Conservation (phyloP, 1,284 basidiomycete species). For the Ceratobasidium sp. region DNA sequence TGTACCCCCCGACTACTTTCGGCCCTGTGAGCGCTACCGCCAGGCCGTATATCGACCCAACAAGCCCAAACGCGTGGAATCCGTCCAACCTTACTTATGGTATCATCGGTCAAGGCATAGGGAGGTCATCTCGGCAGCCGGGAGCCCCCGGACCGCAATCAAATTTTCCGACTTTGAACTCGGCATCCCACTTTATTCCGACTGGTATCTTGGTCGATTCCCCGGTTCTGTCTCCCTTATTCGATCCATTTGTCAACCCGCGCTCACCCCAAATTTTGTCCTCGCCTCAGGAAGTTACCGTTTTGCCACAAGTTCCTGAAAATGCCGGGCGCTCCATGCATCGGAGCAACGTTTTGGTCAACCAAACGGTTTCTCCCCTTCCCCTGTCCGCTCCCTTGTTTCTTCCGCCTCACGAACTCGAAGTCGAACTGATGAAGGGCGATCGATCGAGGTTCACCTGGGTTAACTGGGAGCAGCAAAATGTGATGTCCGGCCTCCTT, state of each 20-base stretch:
- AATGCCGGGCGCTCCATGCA: background rate
- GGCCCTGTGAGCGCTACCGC: background rate
- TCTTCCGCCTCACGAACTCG: background rate
- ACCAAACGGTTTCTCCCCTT: background rate
- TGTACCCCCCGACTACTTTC: background rate
- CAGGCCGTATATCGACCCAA: background rate
- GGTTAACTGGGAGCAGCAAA: conserved; percentile 17
- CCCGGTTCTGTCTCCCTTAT: background rate
- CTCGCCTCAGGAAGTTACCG: background rate
- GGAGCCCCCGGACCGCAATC: background rate
- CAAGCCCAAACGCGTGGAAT: background rate
- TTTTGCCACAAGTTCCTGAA: background rate
- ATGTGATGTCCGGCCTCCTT: background rate
- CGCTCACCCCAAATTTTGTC: background rate
- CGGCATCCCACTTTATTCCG: background rate
- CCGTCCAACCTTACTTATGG: background rate
- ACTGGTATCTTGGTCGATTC: background rate
- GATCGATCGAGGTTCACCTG: background rate
- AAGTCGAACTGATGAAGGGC: background rate
- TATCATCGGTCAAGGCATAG: background rate
- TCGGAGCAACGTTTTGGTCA: background rate
- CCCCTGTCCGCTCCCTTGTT: background rate
- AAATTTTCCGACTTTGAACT: background rate
- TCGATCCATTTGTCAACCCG: background rate
- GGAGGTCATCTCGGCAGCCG: background rate